A percentile compares a stretch with the other conserved stretches of the same genome.
These are phyloP conservation scores for Psilocybe cyanescens DNA, from an alignment of 768 basidiomycete genomes.

Conservation along the genomic window DNA sequence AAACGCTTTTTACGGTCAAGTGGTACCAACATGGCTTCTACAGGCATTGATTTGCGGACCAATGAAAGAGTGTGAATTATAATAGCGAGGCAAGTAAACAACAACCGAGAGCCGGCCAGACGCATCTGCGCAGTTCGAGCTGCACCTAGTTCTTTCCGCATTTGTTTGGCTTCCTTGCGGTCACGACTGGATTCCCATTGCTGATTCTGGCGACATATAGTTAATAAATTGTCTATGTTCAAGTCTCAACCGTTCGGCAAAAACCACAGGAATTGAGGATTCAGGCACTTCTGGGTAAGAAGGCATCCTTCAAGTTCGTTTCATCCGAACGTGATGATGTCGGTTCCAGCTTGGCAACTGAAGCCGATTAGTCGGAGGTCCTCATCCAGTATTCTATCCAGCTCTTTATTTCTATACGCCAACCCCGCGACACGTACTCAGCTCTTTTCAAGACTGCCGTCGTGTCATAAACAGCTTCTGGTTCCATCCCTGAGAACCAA, in stretches of 20 bases:
- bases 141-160: neutral
- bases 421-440: constrained; percentile 22
- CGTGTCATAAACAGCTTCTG: constrained; percentile 21
- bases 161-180: neutral
- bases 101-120: constrained; percentile 18
- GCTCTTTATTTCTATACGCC: constrained; percentile 4
- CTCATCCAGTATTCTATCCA: constrained; percentile 7
- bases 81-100: neutral
- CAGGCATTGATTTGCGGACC: too few species aligned
- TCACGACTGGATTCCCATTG: neutral
- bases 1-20: too few species aligned
- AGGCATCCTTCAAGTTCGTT: neutral
- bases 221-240: neutral
- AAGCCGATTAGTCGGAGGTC: constrained; percentile 15
- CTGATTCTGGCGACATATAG: neutral
- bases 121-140: neutral
- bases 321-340: constrained; percentile 1
- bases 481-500: constrained; percentile 26
- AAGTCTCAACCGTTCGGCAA: neutral
- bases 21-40: too few species aligned
- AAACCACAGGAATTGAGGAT: constrained; percentile 1
- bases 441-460: constrained; percentile 15
- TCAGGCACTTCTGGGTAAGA: constrained; percentile 4
- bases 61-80: neutral
- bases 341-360: constrained; percentile 15